phyloP scores from a whole-genome alignment of 805 yeast genomes.

The Yueomyces sp. region DNA sequence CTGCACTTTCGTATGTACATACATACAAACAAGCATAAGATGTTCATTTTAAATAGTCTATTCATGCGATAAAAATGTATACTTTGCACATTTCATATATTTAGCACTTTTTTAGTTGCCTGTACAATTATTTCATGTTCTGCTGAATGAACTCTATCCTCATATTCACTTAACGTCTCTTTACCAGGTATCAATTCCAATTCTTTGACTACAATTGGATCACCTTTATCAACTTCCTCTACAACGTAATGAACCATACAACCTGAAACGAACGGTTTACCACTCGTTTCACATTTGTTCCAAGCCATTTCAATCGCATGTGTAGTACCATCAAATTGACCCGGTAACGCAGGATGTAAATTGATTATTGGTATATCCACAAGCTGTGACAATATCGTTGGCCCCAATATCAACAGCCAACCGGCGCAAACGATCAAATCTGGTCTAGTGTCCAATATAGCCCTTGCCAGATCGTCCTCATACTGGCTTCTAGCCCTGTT shows the following conservation, averaged over 20 bases:
- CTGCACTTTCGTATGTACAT: no score
- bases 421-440: constrained; percentile 94
- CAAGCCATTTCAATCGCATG: constrained; percentile 95
- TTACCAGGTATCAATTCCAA: constrained; percentile 47
- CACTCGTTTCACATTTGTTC: constrained; percentile 70
- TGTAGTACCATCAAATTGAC: constrained; percentile 85
- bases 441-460: constrained; percentile 54
- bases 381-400: constrained; percentile 57
- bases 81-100: neutral
- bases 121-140: constrained; percentile 93
- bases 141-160: constrained; percentile 61
- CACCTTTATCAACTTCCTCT: constrained; percentile 88
- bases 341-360: constrained; percentile 94
- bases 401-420: constrained; percentile 89
- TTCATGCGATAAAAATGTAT: no score
- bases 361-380: constrained; percentile 70
- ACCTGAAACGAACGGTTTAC: constrained; percentile 66
- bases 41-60: neutral
- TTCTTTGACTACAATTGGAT: constrained; percentile 75
- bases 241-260: constrained; percentile 97
- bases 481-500: constrained; percentile 50
- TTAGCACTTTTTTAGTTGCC: constrained; percentile 49
- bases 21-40: neutral
- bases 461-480: constrained; percentile 64
- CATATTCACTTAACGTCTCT: constrained; percentile 72